A percentile compares a stretch with the other conserved stretches of the same genome.
Conservation (phyloP, 2,329 filamentous ascomycete species). For the Septoria linicola region DNA sequence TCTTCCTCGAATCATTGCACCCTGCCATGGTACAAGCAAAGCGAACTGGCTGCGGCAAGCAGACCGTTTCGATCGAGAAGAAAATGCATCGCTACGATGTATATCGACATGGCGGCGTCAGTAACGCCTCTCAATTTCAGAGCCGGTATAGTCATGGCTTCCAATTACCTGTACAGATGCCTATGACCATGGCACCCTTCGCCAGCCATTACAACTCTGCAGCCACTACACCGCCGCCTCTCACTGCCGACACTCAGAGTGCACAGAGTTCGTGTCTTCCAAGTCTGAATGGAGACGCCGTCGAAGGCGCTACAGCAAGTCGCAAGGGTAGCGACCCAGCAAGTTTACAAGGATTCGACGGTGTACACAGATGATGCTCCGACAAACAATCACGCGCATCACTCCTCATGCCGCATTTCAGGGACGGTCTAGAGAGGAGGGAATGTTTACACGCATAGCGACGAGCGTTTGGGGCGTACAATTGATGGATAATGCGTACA, state of each 20-base stretch:
- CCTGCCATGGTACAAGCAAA: conserved; percentile 49
- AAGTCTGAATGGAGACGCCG: conserved; percentile 37
- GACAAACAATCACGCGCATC: conserved; percentile 5
- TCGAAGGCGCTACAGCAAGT: conserved; percentile 35
- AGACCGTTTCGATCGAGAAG: conserved; percentile 49
- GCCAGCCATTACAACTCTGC: conserved; percentile 32
- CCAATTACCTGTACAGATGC: conserved; percentile 13
- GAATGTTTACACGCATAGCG: not conserved
- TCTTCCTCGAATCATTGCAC: conserved; percentile 44
- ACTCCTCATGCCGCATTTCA: not conserved
- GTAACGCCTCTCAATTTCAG: conserved; percentile 4
- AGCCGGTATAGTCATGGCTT: conserved; percentile 10
- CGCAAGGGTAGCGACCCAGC: conserved; percentile 33
- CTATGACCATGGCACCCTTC: conserved; percentile 21
- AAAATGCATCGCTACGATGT: conserved; percentile 48
- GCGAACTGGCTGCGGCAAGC: conserved; percentile 44
- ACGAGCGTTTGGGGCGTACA: conserved; percentile 8
- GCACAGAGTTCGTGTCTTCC: conserved; percentile 32
- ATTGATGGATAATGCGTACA: not conserved
- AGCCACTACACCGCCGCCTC: conserved; percentile 32
- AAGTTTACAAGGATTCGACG: conserved; percentile 19
- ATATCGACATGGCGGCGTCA: conserved; percentile 20
- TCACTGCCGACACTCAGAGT: conserved; percentile 32
- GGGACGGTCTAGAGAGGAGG: not conserved
- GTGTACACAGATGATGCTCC: conserved; percentile 20